Evolutionary conservation across 2,329 filamentous ascomycete species (phyloP), one percentile per base, ranked within the genome.

Genomic region (Aspergillus brunneoviolaceus): DNA sequence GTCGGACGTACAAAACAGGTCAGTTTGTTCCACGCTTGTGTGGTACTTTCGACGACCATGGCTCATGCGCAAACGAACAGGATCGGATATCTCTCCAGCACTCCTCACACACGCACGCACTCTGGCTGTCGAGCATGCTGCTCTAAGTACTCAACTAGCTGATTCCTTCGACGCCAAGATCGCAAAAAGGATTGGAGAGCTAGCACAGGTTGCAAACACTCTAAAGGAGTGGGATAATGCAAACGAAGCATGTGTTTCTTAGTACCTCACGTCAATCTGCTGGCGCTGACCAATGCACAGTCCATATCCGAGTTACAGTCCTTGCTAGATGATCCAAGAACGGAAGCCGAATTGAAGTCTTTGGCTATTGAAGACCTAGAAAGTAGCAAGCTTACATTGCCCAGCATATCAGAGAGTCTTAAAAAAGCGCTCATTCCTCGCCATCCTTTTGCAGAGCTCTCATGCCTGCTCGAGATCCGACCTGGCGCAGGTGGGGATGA

Each of bases 401-500:
- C 84, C 2, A 72, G 77, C 0, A 84, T 96, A 27, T 87, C 87
- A 0, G 82, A 82, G 42, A 85, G 84, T 39, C 83, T 99, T 49
- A 91, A 91, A 27, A 86, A 84, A 23, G 87, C 90, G 50, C 83
- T 99, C 56, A 90, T 96, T 16, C 95, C 95, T 0, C 86, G 87
- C 47, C 93, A 99, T 74, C 91, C 93, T 2, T 99, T 97, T 73
- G 91, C 91, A 33, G 85, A 92, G 63, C 84, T 98, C 67, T 92
- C 93, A 56, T 98, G 94, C 75, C 84, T 99, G 64, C 79, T 99
- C 48, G 95, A 99, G 77, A 90, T 99, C 61, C 86, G 93, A 0
- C 95, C 95, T 0, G 95, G 95, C 0, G 93, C 92, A 0, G 95
- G 95, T 42, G 95, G 95, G 2, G 87, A 92, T 59, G 95, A 99